phyloP scores from a whole-genome alignment of 139 green algal genomes.

The Coccomyxa sp. region DNA sequence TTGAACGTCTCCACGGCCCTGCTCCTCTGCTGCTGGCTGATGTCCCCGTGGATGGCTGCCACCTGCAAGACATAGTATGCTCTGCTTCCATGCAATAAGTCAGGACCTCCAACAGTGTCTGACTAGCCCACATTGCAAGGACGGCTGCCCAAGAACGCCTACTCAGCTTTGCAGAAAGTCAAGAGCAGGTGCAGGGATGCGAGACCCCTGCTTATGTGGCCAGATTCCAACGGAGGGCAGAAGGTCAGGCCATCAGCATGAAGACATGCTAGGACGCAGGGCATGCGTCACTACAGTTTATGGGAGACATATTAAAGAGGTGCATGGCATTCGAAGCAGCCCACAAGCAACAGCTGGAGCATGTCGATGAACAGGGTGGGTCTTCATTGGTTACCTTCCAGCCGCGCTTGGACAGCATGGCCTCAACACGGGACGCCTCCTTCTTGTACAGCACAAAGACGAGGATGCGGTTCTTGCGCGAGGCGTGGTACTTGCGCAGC shows the following conservation, averaged over 20 bases:
- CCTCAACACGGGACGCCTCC: constrained; percentile 83
- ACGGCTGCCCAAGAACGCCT: no score
- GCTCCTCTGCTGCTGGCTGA: constrained; percentile 72
- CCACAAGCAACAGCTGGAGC: background rate
- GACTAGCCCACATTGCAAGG: no score
- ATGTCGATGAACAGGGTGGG: background rate
- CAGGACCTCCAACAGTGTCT: no score
- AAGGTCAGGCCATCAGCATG: no score
- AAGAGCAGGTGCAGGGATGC: no score
- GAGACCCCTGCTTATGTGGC: no score
- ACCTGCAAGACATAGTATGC: constrained; percentile 12
- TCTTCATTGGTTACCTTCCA: constrained; percentile 46
- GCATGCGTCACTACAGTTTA: no score
- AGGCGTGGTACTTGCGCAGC: constrained; percentile 74
- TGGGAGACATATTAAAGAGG: no score
- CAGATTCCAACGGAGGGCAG: no score
- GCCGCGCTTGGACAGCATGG: constrained; percentile 60
- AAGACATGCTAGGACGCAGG: no score
- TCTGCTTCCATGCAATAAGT: background rate
- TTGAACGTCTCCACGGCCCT: constrained; percentile 84
- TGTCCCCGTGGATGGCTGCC: constrained; percentile 86
- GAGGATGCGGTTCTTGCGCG: constrained; percentile 79
- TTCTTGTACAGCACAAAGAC: constrained; percentile 99
- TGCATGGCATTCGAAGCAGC: no score
- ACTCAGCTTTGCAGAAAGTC: no score